phyloP scores from a whole-genome alignment of 495 filamentous ascomycete genomes.

The Lasiosphaeria miniovina region DNA sequence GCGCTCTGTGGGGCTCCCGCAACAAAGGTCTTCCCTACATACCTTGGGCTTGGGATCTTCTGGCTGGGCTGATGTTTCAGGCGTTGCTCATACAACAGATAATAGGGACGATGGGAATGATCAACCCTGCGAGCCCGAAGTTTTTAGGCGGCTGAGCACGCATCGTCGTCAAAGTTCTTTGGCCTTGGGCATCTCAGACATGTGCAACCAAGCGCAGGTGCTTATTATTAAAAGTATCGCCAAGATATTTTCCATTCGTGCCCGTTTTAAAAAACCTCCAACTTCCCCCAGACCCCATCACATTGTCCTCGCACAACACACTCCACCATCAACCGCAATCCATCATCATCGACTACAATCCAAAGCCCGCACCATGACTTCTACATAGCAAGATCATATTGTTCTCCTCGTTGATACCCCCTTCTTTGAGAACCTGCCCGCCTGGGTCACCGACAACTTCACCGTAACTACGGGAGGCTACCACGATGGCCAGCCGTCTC shows the following conservation, averaged over 20 bases:
- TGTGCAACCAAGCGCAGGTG: background rate
- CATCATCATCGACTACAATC: background rate
- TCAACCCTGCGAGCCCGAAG: background rate
- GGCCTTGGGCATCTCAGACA: background rate
- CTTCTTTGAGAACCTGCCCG: conserved; percentile 3
- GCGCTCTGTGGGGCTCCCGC: too few relatives aligned
- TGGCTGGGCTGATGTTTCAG: background rate
- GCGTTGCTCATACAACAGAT: background rate
- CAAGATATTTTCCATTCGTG: conserved; percentile 1
- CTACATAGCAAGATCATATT: conserved; percentile 4
- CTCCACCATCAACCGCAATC: background rate
- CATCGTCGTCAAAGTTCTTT: background rate
- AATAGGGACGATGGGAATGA: background rate
- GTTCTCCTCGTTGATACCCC: conserved; percentile 8
- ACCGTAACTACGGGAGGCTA: conserved; percentile 4
- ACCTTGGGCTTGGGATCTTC: background rate
- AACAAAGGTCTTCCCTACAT: background rate
- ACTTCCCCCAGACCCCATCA: background rate
- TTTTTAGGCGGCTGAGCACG: background rate
- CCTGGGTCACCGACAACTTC: conserved; percentile 6
- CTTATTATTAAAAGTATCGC: background rate
- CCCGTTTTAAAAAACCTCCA: background rate
- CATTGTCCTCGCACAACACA: background rate
- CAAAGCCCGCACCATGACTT: background rate
- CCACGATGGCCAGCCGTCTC: conserved; percentile 5